phyloP scores from a whole-genome alignment of 2,329 filamentous ascomycete species.

The Sporothrix schenckii region DNA sequence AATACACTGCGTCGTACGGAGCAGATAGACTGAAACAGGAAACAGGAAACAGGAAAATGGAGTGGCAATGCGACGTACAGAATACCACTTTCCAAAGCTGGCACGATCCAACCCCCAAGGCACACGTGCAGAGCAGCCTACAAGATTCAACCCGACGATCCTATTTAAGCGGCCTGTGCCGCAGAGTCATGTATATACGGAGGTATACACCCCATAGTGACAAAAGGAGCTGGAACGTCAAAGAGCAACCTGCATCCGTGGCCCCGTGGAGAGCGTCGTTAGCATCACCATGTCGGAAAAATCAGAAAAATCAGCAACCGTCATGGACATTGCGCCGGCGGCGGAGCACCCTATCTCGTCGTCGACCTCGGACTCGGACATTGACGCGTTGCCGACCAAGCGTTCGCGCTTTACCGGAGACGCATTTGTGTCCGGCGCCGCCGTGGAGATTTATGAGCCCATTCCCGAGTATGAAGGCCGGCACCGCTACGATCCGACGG shows the following conservation, averaged over 20 bases:
- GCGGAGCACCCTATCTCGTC: too few relatives aligned
- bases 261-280: too few relatives aligned
- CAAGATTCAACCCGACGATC: neutral
- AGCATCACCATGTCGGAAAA: too few relatives aligned
- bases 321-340: neutral
- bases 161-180: neutral
- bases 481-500: conserved; percentile 15
- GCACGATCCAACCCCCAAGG: neutral
- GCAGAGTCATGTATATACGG: neutral
- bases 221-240: neutral
- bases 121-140: neutral
- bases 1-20: too few relatives aligned
- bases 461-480: conserved; percentile 12
- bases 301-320: neutral
- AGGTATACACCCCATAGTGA: neutral
- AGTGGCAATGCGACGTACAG: too few relatives aligned
- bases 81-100: neutral
- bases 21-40: neutral
- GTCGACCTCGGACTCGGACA: neutral
- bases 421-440: neutral
- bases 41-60: neutral
- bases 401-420: neutral
- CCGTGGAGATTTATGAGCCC: neutral
- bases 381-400: neutral
- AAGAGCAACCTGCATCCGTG: neutral